These are phyloP conservation scores for Mikania micrantha DNA, from an alignment of 129 eudicot genomes.

Conservation along the genomic window DNA sequence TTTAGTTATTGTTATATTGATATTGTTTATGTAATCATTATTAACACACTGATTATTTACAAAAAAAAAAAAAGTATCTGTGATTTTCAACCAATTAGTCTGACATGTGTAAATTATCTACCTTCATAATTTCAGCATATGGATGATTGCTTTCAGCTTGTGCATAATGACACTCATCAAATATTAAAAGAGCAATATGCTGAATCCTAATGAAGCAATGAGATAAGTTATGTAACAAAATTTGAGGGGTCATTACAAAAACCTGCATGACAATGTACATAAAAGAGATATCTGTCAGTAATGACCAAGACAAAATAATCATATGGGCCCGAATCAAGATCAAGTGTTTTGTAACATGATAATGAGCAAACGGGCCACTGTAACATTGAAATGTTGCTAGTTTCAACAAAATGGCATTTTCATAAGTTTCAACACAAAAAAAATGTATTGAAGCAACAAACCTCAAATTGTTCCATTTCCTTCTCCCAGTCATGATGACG, in stretches of 20 bases:
- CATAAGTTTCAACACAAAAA: background rate
- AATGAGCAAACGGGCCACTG: background rate
- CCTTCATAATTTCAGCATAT: slow-evolving; percentile 99
- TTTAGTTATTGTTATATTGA: background rate
- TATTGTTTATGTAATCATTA: background rate
- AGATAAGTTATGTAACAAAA: slow-evolving; percentile 50
- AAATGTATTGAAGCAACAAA: slow-evolving; percentile 29
- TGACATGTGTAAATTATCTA: slow-evolving; percentile 1
- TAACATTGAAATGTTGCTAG: background rate
- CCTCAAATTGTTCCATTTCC: slow-evolving; percentile 78
- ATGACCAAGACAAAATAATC: background rate
- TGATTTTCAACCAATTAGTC: background rate
- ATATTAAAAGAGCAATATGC: slow-evolving; percentile 70
- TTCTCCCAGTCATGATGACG: slow-evolving; percentile 69
- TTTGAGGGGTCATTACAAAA: slow-evolving; percentile 93
- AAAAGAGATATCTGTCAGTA: background rate
- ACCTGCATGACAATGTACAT: slow-evolving; percentile 46
- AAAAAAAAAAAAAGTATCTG: too few species aligned
- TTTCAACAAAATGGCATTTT: background rate
- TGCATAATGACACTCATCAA: slow-evolving; percentile 98
- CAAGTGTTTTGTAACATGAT: background rate
- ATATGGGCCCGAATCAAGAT: background rate
- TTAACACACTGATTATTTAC: background rate
- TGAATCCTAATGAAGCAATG: slow-evolving; percentile 88
- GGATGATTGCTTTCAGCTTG: slow-evolving; percentile 91